These are phyloP conservation scores for Hevea brasiliensis DNA, from an alignment of 345 rosid genomes.

Conservation along the genomic window DNA sequence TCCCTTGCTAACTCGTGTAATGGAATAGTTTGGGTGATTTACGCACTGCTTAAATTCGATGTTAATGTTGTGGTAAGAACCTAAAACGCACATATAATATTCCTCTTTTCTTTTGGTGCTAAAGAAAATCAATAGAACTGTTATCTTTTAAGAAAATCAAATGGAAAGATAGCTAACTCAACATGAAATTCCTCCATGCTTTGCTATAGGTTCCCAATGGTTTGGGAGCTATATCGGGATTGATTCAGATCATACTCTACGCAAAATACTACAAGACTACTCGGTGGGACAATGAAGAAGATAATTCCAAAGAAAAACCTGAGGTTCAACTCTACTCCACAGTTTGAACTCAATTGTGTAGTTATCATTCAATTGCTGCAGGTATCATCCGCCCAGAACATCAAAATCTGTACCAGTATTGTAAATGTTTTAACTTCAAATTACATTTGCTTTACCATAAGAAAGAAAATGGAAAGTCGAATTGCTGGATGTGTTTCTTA, in stretches of 20 bases:
- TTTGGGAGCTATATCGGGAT: constrained; percentile 54
- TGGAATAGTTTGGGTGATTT: constrained; percentile 56
- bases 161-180: no score
- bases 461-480: no score
- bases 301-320: not conserved
- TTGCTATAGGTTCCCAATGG: constrained; percentile 20
- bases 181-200: not conserved
- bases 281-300: constrained; percentile 38
- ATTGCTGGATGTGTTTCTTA: no score
- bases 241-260: constrained; percentile 47
- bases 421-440: no score
- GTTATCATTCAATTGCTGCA: not conserved
- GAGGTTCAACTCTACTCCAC: constrained; percentile 30
- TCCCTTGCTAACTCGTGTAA: constrained; percentile 54
- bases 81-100: no score
- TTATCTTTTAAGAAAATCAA: no score
- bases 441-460: no score
- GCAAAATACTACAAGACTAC: constrained; percentile 45
- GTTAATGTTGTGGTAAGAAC: constrained; percentile 50
- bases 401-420: no score
- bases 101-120: no score
- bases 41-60: constrained; percentile 60
- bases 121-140: no score
- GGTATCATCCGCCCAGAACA: no score
- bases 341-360: not conserved